These are phyloP conservation scores for Adansonia rubrostipa DNA, from an alignment of 441 rosid species.

Conservation along the genomic window DNA sequence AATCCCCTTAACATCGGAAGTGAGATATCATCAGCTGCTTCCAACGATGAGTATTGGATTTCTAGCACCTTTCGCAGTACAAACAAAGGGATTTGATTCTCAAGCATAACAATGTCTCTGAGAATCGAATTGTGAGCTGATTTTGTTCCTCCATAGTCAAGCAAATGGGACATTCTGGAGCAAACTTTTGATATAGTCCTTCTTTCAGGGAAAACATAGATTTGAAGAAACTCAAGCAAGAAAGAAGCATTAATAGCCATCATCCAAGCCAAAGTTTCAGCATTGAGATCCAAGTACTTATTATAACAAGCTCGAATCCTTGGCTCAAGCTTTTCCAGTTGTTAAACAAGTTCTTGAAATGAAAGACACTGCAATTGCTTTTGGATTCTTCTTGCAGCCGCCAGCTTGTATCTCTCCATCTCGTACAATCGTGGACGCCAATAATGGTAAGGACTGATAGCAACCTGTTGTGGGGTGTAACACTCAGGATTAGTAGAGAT, in stretches of 20 bases:
- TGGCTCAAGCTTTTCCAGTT: not conserved
- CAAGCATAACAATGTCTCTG: slow-evolving; percentile 55
- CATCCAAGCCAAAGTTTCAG: slow-evolving; percentile 14
- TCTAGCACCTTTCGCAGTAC: slow-evolving; percentile 58
- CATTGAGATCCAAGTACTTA: not conserved
- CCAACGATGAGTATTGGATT: slow-evolving; percentile 40
- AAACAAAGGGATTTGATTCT: slow-evolving; percentile 51
- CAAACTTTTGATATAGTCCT: slow-evolving; percentile 27
- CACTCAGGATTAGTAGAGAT: not conserved
- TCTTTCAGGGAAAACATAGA: slow-evolving; percentile 36
- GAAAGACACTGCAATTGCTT: not conserved
- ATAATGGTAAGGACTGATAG: slow-evolving; percentile 12
- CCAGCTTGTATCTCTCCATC: slow-evolving; percentile 14
- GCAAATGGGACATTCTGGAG: slow-evolving; percentile 47
- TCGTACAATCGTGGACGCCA: not conserved
- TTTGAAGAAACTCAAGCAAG: slow-evolving; percentile 14
- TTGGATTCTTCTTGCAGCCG: not conserved
- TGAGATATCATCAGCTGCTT: slow-evolving; percentile 46
- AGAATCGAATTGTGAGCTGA: slow-evolving; percentile 59
- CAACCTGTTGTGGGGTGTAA: not conserved
- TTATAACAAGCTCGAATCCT: slow-evolving; percentile 2
- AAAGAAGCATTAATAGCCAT: slow-evolving; percentile 16
- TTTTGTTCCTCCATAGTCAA: slow-evolving; percentile 46
- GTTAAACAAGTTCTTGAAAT: not conserved
- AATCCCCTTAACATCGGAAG: slow-evolving; percentile 52